Base-by-base conservation (phyloP, 2,329 filamentous ascomycete species). In the Moelleriella libera region DNA sequence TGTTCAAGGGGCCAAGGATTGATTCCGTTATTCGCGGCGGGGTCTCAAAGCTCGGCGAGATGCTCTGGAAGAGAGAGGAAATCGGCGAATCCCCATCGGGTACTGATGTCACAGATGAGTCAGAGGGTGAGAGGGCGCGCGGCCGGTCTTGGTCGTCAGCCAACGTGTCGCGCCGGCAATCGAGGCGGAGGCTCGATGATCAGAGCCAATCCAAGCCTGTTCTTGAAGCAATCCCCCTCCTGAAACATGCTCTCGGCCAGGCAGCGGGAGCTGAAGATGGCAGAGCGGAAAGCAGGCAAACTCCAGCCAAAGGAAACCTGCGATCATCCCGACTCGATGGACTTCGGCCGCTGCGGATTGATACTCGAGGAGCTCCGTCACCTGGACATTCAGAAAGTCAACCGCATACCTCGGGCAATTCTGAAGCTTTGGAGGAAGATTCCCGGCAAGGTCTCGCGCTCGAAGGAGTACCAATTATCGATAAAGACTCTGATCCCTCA, bases 1-100 rank as follows among this genome's bases (percentile, higher is more conserved):
- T 95, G 44, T 83, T 95, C 64, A 90, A 88, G 64, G 49, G 49
- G 4, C 77, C 80, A 45, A 74, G 84, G 48, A 80, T 90, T 52
- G 85, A 87, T 51, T 84, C 78, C 31, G 74, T 87, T 31, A 76
- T 94, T 43, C 72, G 75, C 30, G 76, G 69, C 6, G 66, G 76
- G 29, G 73, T 79, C 5, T 76, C 73, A 30, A 77, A 72, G 54
- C 61, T 80, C 11, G 70, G 74, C 31, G 76, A 78, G 45, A 65
- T 80, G 46, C 53, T 80, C 28, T 78, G 76, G 74, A 72, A 69
- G 53, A 76, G 70, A 50, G 75, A 78, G 8, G 60, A 53, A 5
- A 51, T 55, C 3, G 55, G 55, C 9, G 63, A 65, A 5, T 55
- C 57, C 3, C 54, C 62, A 7, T 59, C 58, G 1, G 69, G 72